A percentile compares a stretch with the other conserved stretches of the same genome.
These are phyloP conservation scores for Fagus crenata DNA, from an alignment of 306 rosid genomes.

Conservation along the genomic window DNA sequence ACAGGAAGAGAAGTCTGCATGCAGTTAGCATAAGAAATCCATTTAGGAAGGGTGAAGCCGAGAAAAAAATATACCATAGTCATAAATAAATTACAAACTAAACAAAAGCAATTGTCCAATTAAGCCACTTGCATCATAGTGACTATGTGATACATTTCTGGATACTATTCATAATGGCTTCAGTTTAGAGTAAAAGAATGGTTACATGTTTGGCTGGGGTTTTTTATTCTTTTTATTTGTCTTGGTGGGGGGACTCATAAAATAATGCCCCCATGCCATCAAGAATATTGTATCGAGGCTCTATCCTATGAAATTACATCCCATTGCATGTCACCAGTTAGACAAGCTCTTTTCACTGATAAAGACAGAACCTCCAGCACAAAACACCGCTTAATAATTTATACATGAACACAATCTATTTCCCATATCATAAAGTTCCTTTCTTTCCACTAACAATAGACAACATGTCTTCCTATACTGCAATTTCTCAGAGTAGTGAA, in stretches of 20 bases:
- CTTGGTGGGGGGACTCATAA: neutral
- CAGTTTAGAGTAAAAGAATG: neutral
- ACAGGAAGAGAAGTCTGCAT: slow-evolving; percentile 81
- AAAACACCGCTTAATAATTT: neutral
- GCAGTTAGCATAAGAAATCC: slow-evolving; percentile 15
- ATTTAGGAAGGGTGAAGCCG: neutral
- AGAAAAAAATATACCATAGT: neutral
- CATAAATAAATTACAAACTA: neutral
- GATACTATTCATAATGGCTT: neutral
- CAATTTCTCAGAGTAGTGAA: slow-evolving; percentile 11
- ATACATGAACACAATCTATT: neutral
- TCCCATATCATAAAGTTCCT: slow-evolving; percentile 6
- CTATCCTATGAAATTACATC: neutral
- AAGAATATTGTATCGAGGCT: neutral
- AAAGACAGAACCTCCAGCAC: neutral
- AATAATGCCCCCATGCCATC: neutral
- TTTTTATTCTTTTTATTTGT: neutral
- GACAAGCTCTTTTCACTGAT: neutral
- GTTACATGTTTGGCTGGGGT: neutral
- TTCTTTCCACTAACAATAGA: neutral
- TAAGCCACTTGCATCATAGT: slow-evolving; percentile 22
- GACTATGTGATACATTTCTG: neutral
- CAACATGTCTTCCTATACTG: slow-evolving; percentile 7
- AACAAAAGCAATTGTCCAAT: neutral
- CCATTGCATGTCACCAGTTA: neutral